Percentiles rank a stretch among this genome's conserved stretches.
These are phyloP conservation scores for Diaporthe eres DNA, from an alignment of 2,329 filamentous ascomycete genomes.

Conservation along the genomic window DNA sequence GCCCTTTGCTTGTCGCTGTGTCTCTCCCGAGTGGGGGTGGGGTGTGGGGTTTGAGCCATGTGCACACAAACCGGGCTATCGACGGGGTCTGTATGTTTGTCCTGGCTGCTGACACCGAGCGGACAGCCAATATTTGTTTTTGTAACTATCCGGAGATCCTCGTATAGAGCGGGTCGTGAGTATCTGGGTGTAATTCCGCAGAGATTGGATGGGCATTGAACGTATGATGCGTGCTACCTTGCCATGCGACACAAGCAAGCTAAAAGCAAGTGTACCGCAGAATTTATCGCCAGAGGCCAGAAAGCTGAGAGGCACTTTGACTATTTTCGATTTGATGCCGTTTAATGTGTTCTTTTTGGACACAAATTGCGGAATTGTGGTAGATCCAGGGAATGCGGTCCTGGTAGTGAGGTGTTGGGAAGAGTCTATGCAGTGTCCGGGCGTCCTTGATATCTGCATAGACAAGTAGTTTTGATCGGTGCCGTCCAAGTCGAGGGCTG, in stretches of 20 bases:
- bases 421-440: neutral
- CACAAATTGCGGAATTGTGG: too few species aligned
- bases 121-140: neutral
- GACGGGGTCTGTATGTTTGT: neutral
- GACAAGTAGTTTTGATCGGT: neutral
- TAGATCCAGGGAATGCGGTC: neutral
- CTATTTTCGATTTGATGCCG: accelerated
- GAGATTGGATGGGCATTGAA: neutral
- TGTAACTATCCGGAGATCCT: neutral
- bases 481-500: neutral
- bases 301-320: neutral
- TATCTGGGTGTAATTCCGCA: neutral
- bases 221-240: neutral
- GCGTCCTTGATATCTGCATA: neutral
- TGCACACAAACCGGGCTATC: too few species aligned
- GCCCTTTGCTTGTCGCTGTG: neutral
- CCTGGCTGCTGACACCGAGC: neutral
- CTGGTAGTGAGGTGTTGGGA: too few species aligned
- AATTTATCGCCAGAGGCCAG: neutral
- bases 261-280: neutral
- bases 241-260: neutral
- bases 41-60: neutral
- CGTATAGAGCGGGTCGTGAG: neutral
- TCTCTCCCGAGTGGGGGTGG: neutral
- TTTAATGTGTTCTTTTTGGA: neutral